Evolutionary conservation across 768 basidiomycete species (phyloP).

Genomic region (Lenzites betulinus): DNA sequence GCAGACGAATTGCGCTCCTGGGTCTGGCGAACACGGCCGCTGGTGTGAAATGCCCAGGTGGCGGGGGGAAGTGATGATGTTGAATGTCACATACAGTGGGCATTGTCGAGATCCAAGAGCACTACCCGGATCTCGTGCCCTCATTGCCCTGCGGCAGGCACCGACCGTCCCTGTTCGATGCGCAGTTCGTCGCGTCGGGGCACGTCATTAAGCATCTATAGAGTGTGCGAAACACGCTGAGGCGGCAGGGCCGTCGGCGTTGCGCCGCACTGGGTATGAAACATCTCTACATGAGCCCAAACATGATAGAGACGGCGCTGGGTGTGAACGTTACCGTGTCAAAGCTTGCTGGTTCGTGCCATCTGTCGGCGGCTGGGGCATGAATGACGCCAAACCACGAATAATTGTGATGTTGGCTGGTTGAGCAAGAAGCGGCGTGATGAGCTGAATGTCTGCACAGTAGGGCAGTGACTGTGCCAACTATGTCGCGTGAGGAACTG

Average conservation of each 20-base stretch:
- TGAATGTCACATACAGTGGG: neutral
- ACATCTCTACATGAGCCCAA: neutral
- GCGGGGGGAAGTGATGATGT: too few species aligned
- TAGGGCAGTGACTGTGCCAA: too few species aligned
- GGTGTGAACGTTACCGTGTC: neutral
- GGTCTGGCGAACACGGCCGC: too few species aligned
- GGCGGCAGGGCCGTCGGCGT: neutral
- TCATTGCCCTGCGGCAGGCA: neutral
- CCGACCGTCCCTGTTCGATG: neutral
- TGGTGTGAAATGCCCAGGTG: too few species aligned
- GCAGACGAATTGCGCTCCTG: too few species aligned
- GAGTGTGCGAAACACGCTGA: neutral
- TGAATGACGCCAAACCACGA: too few species aligned
- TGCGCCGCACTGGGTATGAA: neutral
- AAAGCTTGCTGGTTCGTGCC: too few species aligned
- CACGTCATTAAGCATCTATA: neutral
- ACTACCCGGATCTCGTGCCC: neutral
- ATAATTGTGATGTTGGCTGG: too few species aligned
- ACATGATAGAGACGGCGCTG: neutral
- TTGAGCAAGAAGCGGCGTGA: too few species aligned
- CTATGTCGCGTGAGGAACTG: too few species aligned
- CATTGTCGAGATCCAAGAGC: neutral
- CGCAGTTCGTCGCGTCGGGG: neutral
- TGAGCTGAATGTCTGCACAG: too few species aligned
- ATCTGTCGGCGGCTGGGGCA: too few species aligned